Evolutionary conservation across 129 eudicot species (phyloP).

Genomic region (Flaveria sonorensis): DNA sequence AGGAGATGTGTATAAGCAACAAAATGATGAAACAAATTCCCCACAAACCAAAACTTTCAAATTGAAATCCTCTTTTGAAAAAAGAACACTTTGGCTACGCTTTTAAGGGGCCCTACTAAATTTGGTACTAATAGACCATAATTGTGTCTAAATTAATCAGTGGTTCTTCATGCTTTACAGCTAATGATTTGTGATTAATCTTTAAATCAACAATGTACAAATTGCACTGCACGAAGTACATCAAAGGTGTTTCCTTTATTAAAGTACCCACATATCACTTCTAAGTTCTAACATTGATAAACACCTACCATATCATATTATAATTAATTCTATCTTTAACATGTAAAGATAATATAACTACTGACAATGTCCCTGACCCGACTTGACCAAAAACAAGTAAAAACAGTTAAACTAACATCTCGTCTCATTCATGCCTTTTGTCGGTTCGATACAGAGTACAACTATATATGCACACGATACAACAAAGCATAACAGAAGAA

Average conservation of each 20-base stretch:
- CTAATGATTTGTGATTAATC: slow-evolving; percentile 25
- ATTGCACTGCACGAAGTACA: slow-evolving; percentile 7
- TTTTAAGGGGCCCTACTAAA: slow-evolving; percentile 18
- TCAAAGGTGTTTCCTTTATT: neutral
- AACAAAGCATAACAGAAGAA: neutral
- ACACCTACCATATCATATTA: slow-evolving; percentile 1
- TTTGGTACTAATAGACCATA: slow-evolving; percentile 25
- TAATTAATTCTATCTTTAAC: neutral
- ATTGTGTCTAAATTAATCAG: slow-evolving; percentile 33
- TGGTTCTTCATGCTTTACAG: slow-evolving; percentile 30
- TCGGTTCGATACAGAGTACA: neutral
- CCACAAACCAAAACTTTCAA: slow-evolving; percentile 28
- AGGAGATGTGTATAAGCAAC: slow-evolving; percentile 4
- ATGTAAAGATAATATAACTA: neutral
- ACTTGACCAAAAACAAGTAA: slow-evolving; percentile 4
- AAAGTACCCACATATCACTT: slow-evolving; percentile 10
- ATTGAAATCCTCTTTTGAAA: neutral
- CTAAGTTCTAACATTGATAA: neutral
- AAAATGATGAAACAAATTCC: slow-evolving; percentile 22
- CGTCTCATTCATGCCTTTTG: neutral
- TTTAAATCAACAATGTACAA: slow-evolving; percentile 11
- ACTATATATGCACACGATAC: slow-evolving; percentile 11
- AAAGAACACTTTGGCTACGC: slow-evolving; percentile 9
- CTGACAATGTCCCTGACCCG: neutral
- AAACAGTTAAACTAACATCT: neutral